A percentile compares a stretch with the other conserved stretches of the same genome.
Conservation (phyloP, 2,329 filamentous ascomycete genomes). For the Zopfia rhizophila region DNA sequence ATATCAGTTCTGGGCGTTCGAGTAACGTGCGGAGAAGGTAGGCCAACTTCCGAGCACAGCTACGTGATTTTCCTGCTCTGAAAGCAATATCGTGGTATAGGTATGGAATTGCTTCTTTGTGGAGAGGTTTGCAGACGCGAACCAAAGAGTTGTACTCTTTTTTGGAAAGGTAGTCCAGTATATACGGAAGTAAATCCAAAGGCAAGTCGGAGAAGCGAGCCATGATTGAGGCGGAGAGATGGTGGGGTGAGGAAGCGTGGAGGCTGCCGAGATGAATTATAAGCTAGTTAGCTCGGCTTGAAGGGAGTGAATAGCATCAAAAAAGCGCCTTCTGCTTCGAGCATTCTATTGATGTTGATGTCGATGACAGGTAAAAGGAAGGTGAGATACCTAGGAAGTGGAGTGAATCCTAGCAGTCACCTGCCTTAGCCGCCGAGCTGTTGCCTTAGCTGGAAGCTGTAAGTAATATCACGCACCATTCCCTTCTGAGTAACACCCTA, state of each 20-base stretch:
- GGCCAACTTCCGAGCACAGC: constrained; percentile 30
- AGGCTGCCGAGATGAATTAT: constrained; percentile 7
- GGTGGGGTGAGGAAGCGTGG: neutral
- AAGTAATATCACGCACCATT: constrained; percentile 7
- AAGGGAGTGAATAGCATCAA: neutral
- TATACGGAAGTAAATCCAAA: constrained; percentile 19
- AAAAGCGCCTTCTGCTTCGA: constrained; percentile 4
- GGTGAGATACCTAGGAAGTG: constrained; percentile 13
- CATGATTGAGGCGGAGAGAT: constrained; percentile 19
- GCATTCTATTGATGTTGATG: constrained; percentile 18
- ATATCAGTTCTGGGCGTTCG: constrained; percentile 27
- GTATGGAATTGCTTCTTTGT: constrained; percentile 25
- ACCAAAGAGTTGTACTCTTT: constrained; percentile 25
- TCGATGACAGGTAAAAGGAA: constrained; percentile 19
- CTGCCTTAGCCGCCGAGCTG: constrained; percentile 24
- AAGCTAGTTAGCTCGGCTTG: too few relatives aligned
- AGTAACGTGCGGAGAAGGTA: constrained; percentile 35
- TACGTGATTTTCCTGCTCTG: constrained; percentile 26
- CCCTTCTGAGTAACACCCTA: too few relatives aligned
- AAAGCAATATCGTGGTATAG: constrained; percentile 35
- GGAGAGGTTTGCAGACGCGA: constrained; percentile 23
- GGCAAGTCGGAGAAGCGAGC: constrained; percentile 30
- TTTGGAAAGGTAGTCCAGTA: constrained; percentile 28
- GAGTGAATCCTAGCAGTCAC: constrained; percentile 20
- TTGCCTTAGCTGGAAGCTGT: constrained; percentile 21